Conservation (phyloP, 495 filamentous ascomycete genomes). For the Penicillium samsonianum region DNA sequence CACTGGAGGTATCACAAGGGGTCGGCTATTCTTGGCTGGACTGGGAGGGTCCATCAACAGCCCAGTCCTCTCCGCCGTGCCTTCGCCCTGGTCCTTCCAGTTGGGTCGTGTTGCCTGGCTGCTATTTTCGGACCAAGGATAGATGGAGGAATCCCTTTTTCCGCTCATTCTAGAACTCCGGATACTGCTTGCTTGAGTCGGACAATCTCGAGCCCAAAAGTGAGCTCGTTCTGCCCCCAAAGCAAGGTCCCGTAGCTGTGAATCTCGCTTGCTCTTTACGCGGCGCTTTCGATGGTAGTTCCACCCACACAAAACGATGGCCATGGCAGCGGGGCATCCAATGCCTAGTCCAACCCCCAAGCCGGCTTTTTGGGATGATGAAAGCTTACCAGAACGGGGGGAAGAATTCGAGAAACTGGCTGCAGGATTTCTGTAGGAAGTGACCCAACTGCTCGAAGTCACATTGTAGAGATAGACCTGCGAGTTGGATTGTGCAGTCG, state of each 20-base stretch:
- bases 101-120: conserved; percentile 23
- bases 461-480: conserved; percentile 74
- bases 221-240: conserved; percentile 49
- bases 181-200: conserved; percentile 39
- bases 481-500: conserved; percentile 38
- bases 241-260: conserved; percentile 54
- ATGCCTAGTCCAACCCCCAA: conserved; percentile 77
- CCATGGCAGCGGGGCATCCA: conserved; percentile 57
- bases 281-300: conserved; percentile 58
- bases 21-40: conserved; percentile 51
- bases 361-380: conserved; percentile 56
- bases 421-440: conserved; percentile 64
- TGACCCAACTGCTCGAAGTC: conserved; percentile 69
- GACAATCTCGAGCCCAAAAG: conserved; percentile 42
- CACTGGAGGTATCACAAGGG: conserved; percentile 8
- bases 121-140: conserved; percentile 43
- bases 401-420: conserved; percentile 1
- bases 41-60: conserved; percentile 57
- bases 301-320: conserved; percentile 53
- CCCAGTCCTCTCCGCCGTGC: conserved; percentile 54
- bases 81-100: conserved; percentile 36
- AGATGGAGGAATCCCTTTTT: conserved; percentile 27
- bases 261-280: conserved; percentile 49
- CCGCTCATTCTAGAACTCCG: conserved; percentile 35
- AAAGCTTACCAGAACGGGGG: conserved; percentile 13